A percentile compares a stretch with the other conserved stretches of the same genome.
Evolutionary conservation across 805 yeast species (phyloP).

Genomic region (Saturnispora sanitii): DNA sequence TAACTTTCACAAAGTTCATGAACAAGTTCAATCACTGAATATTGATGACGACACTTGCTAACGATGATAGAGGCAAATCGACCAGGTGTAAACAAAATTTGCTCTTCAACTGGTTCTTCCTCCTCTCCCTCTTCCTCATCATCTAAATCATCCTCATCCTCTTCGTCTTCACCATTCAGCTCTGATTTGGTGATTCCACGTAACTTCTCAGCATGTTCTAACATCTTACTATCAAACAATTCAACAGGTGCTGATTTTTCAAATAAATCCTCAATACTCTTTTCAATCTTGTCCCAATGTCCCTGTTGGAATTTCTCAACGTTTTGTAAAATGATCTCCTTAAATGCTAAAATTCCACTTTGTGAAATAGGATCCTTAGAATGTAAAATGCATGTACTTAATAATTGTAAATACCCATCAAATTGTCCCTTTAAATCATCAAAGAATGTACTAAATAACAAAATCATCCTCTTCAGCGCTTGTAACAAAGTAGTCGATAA

Average conservation of each 20-base stretch:
- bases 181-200: constrained; percentile 14
- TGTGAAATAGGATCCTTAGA: constrained; percentile 95
- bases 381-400: constrained; percentile 87
- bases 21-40: constrained; percentile 77
- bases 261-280: constrained; percentile 60
- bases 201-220: constrained; percentile 19
- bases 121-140: constrained; percentile 8
- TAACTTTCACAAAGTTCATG: constrained; percentile 71
- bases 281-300: constrained; percentile 70
- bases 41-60: constrained; percentile 83
- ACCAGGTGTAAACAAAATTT: constrained; percentile 14
- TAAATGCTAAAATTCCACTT: constrained; percentile 85
- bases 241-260: constrained; percentile 80
- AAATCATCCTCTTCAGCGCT: constrained; percentile 81
- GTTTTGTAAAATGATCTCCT: constrained; percentile 70
- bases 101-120: constrained; percentile 9
- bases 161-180: constrained; percentile 15
- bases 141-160: constrained; percentile 8
- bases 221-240: constrained; percentile 48
- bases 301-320: constrained; percentile 46
- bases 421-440: constrained; percentile 63
- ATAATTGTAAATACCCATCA: constrained; percentile 65
- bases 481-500: constrained; percentile 91
- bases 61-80: constrained; percentile 59
- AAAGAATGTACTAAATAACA: constrained; percentile 74